A percentile compares a stretch with the other conserved stretches of the same genome.
Conservation (phyloP, 495 filamentous ascomycete species). For the Terfezia boudieri region DNA sequence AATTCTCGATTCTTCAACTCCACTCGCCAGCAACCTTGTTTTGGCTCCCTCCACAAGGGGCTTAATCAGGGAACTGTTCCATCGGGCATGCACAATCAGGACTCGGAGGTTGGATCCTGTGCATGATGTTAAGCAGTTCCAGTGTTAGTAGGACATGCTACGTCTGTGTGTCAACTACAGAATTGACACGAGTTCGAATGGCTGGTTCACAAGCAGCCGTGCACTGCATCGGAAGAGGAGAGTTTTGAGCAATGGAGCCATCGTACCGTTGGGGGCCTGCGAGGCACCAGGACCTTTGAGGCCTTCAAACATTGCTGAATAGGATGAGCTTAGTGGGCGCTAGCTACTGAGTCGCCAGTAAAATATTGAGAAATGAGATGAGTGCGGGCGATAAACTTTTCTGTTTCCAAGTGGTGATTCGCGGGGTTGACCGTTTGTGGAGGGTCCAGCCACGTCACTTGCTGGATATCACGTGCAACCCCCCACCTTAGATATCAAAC, state of each 20-base stretch:
- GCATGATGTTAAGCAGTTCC: conserved; percentile 24
- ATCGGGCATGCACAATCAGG: conserved; percentile 85
- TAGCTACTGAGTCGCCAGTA: no score
- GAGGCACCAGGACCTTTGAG: conserved; percentile 39
- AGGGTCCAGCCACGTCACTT: no score
- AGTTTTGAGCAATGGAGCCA: conserved; percentile 1
- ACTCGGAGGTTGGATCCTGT: conserved; percentile 66
- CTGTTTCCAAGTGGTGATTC: no score
- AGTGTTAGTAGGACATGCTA: conserved; percentile 19
- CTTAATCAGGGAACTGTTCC: conserved; percentile 66
- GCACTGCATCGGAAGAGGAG: not conserved
- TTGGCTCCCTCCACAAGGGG: conserved; percentile 53
- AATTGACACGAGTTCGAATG: not conserved
- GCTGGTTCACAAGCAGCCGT: not conserved
- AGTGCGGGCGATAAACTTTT: no score
- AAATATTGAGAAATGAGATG: no score
- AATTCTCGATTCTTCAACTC: conserved; percentile 74
- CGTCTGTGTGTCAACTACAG: not conserved
- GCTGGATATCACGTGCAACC: no score
- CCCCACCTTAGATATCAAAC: no score
- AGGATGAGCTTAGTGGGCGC: no score
- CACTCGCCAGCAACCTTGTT: conserved; percentile 38
- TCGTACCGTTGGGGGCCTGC: conserved; percentile 27
- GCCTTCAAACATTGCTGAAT: conserved; percentile 13
- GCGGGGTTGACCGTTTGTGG: no score